Evolutionary conservation across 2,329 filamentous ascomycete genomes (phyloP).

Genomic region (Fusarium buharicum): DNA sequence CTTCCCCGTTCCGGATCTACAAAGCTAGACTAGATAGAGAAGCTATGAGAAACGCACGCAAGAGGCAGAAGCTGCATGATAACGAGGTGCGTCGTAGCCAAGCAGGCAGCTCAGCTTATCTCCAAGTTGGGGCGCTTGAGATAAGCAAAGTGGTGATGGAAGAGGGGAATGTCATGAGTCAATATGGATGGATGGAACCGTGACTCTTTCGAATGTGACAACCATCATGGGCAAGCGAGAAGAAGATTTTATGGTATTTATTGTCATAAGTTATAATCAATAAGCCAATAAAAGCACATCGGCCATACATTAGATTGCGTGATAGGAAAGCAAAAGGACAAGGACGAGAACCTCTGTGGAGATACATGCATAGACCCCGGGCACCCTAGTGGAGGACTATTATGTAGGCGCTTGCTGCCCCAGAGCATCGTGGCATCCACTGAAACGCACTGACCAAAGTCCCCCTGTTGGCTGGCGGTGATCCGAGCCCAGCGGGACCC

Average conservation of each 20-base stretch:
- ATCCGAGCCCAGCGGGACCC: constrained; percentile 1
- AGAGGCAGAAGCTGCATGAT: constrained; percentile 12
- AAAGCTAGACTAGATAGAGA: constrained; percentile 28
- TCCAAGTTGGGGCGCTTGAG: background rate
- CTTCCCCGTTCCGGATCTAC: constrained; percentile 28
- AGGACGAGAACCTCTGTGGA: constrained; percentile 25
- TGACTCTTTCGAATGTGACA: constrained; percentile 29
- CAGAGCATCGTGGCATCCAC: constrained; percentile 11
- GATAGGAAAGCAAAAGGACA: background rate
- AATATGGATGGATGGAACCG: constrained; percentile 23
- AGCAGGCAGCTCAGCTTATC: constrained; percentile 29
- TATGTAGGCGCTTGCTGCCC: constrained; percentile 20
- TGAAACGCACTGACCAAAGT: constrained; percentile 16
- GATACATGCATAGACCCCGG: constrained; percentile 7
- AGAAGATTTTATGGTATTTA: background rate
- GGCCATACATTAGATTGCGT: constrained; percentile 9
- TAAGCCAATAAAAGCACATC: background rate
- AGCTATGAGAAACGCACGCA: constrained; percentile 13
- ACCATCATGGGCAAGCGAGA: constrained; percentile 27
- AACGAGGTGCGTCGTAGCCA: constrained; percentile 5
- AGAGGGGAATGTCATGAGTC: constrained; percentile 31
- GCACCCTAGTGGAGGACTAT: background rate
- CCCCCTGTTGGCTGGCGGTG: constrained; percentile 27
- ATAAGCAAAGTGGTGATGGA: background rate
- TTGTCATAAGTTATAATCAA: background rate